Evolutionary conservation across 768 basidiomycete species (phyloP).

Genomic region (Crepidotus variabilis): DNA sequence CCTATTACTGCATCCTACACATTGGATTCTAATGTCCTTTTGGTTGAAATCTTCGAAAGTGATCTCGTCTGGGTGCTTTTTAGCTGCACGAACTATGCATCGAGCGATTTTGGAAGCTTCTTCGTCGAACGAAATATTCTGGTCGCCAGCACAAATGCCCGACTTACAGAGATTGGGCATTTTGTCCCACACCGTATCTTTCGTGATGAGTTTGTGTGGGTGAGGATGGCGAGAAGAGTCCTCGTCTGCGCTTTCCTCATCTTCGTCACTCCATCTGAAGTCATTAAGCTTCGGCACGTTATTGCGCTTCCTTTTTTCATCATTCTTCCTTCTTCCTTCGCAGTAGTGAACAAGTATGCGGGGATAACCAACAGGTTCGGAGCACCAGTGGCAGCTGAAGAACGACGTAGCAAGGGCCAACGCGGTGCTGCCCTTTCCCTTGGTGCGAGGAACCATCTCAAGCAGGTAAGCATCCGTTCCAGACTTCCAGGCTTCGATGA

Average conservation of each 20-base stretch:
- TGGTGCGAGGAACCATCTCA: constrained; percentile 9
- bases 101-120: constrained; percentile 20
- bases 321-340: constrained; percentile 2
- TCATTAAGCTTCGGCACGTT: background rate
- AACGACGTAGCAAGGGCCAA: constrained; percentile 23
- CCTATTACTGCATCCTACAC: constrained; percentile 18
- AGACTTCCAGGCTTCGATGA: constrained; percentile 18
- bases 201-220: background rate
- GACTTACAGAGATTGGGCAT: constrained; percentile 3
- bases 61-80: constrained; percentile 20
- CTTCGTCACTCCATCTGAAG: background rate
- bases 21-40: constrained; percentile 24
- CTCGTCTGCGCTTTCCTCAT: no score
- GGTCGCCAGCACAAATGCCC: constrained; percentile 20
- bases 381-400: constrained; percentile 27
- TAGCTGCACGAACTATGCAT: constrained; percentile 20
- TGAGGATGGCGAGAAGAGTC: background rate
- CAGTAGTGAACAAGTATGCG: constrained; percentile 26
- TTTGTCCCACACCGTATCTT: constrained; percentile 8
- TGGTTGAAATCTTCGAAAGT: constrained; percentile 21
- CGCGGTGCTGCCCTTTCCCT: background rate
- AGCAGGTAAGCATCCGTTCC: constrained; percentile 13
- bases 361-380: constrained; percentile 26
- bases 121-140: constrained; percentile 22
- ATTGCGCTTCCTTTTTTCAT: constrained; percentile 7